A percentile compares a stretch with the other conserved stretches of the same genome.
These are phyloP conservation scores for Phytophthora fragariae DNA, from an alignment of 352 stramenopile species.

Conservation along the genomic window DNA sequence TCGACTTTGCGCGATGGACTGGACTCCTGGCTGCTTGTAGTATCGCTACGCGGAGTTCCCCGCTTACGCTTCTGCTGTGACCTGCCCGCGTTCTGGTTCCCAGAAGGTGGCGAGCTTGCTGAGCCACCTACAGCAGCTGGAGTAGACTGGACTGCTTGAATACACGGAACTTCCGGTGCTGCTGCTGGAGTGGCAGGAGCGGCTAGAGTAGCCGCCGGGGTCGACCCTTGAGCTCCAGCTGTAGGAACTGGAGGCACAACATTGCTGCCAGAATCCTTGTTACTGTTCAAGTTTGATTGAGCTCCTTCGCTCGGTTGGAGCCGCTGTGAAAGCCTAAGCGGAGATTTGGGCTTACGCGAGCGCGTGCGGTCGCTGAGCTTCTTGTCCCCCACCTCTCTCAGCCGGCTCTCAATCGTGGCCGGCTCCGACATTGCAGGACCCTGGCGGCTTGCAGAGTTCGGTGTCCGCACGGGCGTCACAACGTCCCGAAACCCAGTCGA, in stretches of 20 bases:
- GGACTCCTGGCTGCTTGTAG: conserved; percentile 1
- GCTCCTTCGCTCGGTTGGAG: conserved; percentile 2
- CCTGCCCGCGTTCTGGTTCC: conserved; percentile 2
- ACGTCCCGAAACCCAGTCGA: conserved; percentile 5
- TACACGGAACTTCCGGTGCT: not conserved
- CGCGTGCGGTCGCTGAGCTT: conserved; percentile 8
- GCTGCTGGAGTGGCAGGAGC: not conserved
- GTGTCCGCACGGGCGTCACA: not conserved
- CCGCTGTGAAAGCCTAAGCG: conserved; percentile 15
- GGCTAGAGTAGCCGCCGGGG: not conserved
- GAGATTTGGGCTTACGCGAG: conserved; percentile 19
- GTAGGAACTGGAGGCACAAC: not conserved
- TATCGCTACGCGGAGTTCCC: not conserved
- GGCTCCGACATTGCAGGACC: not conserved
- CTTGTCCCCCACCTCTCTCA: conserved; percentile 14
- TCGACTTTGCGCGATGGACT: not conserved
- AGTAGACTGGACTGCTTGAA: not conserved
- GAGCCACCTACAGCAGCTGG: not conserved
- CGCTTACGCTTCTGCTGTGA: conserved; percentile 31
- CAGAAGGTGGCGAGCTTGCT: conserved; percentile 1
- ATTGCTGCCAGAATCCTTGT: not conserved
- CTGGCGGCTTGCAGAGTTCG: not conserved
- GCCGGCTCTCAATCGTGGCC: not conserved
- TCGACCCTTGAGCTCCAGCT: not conserved
- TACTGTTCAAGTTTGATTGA: not conserved